phyloP scores from a whole-genome alignment of 2,329 filamentous ascomycete genomes.

The Pestalotiopsis fici region DNA sequence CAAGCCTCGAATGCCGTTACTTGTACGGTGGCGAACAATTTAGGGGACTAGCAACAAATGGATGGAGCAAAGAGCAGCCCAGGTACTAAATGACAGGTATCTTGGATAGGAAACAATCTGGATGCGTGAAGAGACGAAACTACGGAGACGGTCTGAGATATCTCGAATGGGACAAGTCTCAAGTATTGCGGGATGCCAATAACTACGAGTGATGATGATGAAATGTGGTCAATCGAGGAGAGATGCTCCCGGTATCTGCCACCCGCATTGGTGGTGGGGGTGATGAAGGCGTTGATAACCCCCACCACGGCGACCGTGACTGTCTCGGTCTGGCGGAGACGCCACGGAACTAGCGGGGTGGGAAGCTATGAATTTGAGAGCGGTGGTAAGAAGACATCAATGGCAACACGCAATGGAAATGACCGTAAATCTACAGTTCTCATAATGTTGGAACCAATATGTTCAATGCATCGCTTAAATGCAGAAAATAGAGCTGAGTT shows the following conservation, averaged over 20 bases:
- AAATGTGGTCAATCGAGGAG: not conserved
- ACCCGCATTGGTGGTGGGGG: not conserved
- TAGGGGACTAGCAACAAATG: not conserved
- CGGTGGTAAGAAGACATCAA: too few species aligned
- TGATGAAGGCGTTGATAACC: not conserved
- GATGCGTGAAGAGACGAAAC: not conserved
- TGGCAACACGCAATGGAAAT: too few species aligned
- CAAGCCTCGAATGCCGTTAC: not conserved
- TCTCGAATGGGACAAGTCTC: not conserved
- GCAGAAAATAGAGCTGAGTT: too few species aligned
- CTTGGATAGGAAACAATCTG: not conserved
- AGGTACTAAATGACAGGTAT: too few species aligned
- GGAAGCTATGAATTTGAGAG: too few species aligned
- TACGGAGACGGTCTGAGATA: not conserved
- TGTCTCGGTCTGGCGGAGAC: too few species aligned
- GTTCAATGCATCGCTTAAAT: too few species aligned
- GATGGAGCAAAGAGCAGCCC: not conserved
- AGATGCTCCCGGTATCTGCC: not conserved
- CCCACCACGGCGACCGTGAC: not conserved
- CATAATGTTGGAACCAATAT: too few species aligned
- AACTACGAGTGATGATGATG: not conserved
- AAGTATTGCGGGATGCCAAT: not conserved
- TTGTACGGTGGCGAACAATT: not conserved
- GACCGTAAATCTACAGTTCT: too few species aligned
- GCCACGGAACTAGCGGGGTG: too few species aligned